Evolutionary conservation across 371 early-diverging fungal genomes (phyloP), one percentile per base, ranked within the genome.

Genomic region (Haplosporangium sp.): DNA sequence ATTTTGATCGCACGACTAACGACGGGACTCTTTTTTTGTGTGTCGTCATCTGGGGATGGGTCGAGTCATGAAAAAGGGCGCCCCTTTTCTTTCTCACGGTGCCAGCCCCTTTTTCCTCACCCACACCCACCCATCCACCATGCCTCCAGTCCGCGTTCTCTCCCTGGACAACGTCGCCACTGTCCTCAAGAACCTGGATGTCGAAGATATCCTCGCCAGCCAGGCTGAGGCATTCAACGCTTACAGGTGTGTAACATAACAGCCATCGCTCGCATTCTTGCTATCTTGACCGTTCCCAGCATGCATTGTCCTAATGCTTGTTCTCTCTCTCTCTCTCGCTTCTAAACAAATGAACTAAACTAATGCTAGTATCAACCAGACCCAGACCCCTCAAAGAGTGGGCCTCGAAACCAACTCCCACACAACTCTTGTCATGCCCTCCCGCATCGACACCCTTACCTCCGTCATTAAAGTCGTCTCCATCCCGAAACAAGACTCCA

Each of bases 401-500:
- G 73, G 77, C 14, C 73, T 88, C 13, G 59, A 70, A 6, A 86
- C 87, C 0, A 76, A 81, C 6, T 52, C 55, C n/a, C 87, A 85
- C 55, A 67, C 83, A 37, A 83, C 85, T 0, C 65, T 89, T 36
- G 84, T 86, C 73, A 89, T 89, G 90, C 90, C 90, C 16, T 84
- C 88, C 7, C 75, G 90, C 29, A 81, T 88, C 42, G 73, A 84
- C 40, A 63, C 82, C 10, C 82, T 84, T 6, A 66, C 71, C 9
- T 85, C 88, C 0, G 85, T 83, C n/a, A 75, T 89, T 67, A 89
- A 89, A 62, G 79, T 89, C 18, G 90, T 89, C 29, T 86, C 87
- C 52, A 83, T 86, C 0, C 88, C 88, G 16, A 73, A 80, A 7
- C 71, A 77, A 3, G 83, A 86, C 23, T 83, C 85, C 36, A 77